These are phyloP conservation scores for Fusarium sp. DNA, from an alignment of 2,329 filamentous ascomycete species.

Conservation along the genomic window DNA sequence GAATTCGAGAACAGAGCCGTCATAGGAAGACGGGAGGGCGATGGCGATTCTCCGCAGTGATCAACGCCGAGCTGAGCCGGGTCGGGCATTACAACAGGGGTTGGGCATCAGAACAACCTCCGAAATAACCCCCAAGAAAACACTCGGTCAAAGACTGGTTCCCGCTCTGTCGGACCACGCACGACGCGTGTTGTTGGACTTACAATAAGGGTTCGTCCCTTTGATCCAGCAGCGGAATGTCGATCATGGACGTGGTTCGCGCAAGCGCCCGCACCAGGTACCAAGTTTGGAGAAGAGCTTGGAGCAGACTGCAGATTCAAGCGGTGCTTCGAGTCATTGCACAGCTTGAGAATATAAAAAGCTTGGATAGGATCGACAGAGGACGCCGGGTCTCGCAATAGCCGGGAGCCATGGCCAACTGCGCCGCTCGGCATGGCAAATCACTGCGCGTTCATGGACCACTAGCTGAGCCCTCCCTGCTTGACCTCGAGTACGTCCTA, in stretches of 20 bases:
- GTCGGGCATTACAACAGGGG: constrained; percentile 16
- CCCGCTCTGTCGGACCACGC: not conserved
- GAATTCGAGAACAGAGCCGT: not conserved
- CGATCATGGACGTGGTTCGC: constrained; percentile 23
- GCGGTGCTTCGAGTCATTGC: constrained; percentile 23
- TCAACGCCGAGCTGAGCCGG: constrained; percentile 25
- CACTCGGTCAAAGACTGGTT: not conserved
- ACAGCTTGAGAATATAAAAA: constrained; percentile 21
- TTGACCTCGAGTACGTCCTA: not conserved
- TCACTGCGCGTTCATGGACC: constrained; percentile 15
- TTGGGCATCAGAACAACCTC: constrained; percentile 15
- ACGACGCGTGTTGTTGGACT: not conserved
- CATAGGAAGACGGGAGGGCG: not conserved
- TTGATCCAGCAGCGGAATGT: constrained; percentile 13
- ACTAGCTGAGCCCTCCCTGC: constrained; percentile 7
- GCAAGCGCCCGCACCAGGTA: constrained; percentile 15
- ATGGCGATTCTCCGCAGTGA: constrained; percentile 15
- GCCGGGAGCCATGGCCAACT: constrained; percentile 40
- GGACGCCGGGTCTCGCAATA: constrained; percentile 21
- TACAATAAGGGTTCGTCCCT: not conserved
- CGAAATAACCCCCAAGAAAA: constrained; percentile 2
- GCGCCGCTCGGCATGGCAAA: constrained; percentile 16
- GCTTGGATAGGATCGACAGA: constrained; percentile 42
- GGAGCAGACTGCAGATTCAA: not conserved
- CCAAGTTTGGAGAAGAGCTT: constrained; percentile 24